Evolutionary conservation across 139 green algal genomes (phyloP).

Genomic region (Pseudopediastrum boryanum): DNA sequence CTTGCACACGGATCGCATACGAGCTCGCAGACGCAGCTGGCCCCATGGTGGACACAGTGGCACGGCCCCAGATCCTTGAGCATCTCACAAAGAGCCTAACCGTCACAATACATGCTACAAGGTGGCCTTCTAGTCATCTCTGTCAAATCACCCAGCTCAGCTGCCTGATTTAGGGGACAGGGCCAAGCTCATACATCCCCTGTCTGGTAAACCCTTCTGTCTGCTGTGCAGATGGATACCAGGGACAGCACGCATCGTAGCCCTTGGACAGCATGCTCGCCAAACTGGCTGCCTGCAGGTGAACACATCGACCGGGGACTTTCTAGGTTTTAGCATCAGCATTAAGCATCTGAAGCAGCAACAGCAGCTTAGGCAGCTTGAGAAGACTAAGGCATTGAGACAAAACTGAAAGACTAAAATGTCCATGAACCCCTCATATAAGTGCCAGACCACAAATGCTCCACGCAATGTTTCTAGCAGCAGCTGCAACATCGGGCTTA

Average conservation of each 20-base stretch:
- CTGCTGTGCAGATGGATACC: slow-evolving; percentile 81
- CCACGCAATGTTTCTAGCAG: too few relatives aligned
- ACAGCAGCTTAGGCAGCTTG: too few relatives aligned
- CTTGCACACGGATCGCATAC: too few relatives aligned
- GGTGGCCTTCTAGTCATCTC: slow-evolving; percentile 46
- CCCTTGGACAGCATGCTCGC: slow-evolving; percentile 68
- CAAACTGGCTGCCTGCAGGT: slow-evolving; percentile 82
- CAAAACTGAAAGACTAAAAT: too few relatives aligned
- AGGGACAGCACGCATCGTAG: slow-evolving; percentile 78
- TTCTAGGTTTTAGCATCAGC: not conserved
- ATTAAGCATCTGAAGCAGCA: too few relatives aligned
- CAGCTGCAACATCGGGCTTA: too few relatives aligned
- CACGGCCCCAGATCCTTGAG: slow-evolving; percentile 80
- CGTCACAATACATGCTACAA: slow-evolving; percentile 83
- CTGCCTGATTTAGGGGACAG: not conserved
- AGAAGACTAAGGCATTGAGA: too few relatives aligned
- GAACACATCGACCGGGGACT: not conserved
- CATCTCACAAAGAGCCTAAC: slow-evolving; percentile 77
- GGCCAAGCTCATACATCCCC: not conserved
- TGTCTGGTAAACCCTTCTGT: not conserved
- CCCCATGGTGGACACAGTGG: slow-evolving; percentile 49
- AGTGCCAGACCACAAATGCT: too few relatives aligned
- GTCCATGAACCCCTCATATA: too few relatives aligned
- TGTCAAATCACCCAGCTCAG: not conserved
- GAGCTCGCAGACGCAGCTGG: too few relatives aligned